Conservation (phyloP, 78 protist species). For the Cavenderia fasciculata region DNA sequence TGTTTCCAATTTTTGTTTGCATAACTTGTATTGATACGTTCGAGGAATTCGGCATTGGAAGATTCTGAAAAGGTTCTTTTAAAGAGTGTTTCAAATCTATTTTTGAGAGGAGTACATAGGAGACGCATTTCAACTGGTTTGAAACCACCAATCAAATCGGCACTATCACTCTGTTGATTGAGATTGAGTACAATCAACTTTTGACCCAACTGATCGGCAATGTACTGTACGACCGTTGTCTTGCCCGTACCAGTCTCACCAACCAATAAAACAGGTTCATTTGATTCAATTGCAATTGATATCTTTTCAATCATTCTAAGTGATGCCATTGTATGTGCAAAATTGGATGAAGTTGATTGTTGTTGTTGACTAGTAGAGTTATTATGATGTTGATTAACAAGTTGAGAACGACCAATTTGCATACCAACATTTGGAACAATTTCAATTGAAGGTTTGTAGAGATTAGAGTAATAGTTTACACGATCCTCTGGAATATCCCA, state of each 20-base stretch:
- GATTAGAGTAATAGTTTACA: constrained; percentile 31
- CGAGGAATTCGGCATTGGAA: constrained; percentile 70
- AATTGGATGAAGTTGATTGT: constrained; percentile 15
- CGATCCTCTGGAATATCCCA: constrained; percentile 79
- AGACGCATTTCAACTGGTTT: constrained; percentile 94
- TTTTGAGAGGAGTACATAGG: constrained; percentile 78
- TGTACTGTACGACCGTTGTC: constrained; percentile 96
- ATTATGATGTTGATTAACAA: neutral
- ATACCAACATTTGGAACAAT: neutral
- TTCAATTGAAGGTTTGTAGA: constrained; percentile 65
- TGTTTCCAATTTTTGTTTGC: constrained; percentile 67
- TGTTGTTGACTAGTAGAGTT: neutral
- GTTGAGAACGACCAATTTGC: constrained; percentile 57
- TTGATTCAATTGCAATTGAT: constrained; percentile 80
- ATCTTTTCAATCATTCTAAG: constrained; percentile 90
- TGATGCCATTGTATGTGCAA: constrained; percentile 85
- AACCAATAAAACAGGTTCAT: constrained; percentile 94
- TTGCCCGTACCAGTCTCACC: constrained; percentile 99
- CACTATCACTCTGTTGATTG: constrained; percentile 96
- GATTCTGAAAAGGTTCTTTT: constrained; percentile 76
- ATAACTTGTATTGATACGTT: neutral
- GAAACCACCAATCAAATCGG: constrained; percentile 99
- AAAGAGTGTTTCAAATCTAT: constrained; percentile 75
- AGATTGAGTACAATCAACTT: constrained; percentile 94
- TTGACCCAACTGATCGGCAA: constrained; percentile 87